A percentile compares a stretch with the other conserved stretches of the same genome.
phyloP scores from a whole-genome alignment of 345 rosid species.

The Toxicodendron radicans region DNA sequence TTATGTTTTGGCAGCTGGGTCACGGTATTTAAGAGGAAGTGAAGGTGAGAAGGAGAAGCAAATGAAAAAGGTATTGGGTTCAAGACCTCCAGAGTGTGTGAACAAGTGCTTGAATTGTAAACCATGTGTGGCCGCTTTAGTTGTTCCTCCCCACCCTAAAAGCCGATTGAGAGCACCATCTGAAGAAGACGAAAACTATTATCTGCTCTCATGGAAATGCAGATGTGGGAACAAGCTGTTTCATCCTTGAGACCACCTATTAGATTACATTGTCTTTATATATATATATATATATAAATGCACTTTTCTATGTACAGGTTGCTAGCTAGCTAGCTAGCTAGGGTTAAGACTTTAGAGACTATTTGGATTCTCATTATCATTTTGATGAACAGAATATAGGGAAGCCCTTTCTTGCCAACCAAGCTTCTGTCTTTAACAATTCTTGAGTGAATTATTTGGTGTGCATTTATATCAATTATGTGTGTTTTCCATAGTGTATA shows the following conservation, averaged over 20 bases:
- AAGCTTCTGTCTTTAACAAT: background rate
- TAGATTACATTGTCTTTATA: background rate
- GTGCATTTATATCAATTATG: too few relatives aligned
- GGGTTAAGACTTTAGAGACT: background rate
- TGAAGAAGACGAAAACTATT: slow-evolving; percentile 30
- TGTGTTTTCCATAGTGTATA: background rate
- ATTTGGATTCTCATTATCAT: background rate
- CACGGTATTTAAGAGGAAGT: background rate
- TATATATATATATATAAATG: too few relatives aligned
- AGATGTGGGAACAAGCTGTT: slow-evolving; percentile 43
- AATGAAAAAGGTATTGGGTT: slow-evolving; percentile 34
- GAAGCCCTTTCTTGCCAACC: background rate
- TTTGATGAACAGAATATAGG: background rate
- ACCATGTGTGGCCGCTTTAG: slow-evolving; percentile 43
- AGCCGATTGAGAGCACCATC: slow-evolving; percentile 8
- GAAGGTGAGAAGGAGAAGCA: slow-evolving; percentile 16
- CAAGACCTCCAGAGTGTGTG: slow-evolving; percentile 39
- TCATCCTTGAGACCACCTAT: slow-evolving; percentile 25
- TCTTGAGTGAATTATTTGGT: background rate
- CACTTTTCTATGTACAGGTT: background rate
- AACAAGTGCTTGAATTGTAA: slow-evolving; percentile 39
- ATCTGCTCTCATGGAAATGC: slow-evolving; percentile 44
- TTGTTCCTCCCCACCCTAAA: slow-evolving; percentile 31
- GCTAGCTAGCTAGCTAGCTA: background rate
- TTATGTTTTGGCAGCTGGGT: slow-evolving; percentile 10